Conservation (phyloP, 257 asterid species). For the Fraxinus quadrangulata region DNA sequence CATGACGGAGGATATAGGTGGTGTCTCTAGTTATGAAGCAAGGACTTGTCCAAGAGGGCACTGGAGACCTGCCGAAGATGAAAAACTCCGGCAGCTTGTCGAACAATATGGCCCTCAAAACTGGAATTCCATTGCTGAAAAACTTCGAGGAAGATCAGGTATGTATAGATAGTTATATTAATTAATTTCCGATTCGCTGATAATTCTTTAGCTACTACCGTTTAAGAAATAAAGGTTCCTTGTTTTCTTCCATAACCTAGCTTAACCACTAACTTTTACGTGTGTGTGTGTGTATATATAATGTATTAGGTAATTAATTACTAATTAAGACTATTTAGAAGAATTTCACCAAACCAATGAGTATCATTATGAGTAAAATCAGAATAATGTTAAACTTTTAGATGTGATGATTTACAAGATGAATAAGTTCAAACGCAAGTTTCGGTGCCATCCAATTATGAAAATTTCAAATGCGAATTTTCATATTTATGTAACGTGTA, state of each 20-base stretch:
- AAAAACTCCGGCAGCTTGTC: slow-evolving; percentile 75
- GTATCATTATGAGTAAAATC: background rate
- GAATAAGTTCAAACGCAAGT: no score
- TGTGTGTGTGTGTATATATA: no score
- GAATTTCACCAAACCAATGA: background rate
- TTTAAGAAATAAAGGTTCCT: slow-evolving; percentile 21
- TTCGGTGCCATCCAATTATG: no score
- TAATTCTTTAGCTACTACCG: background rate
- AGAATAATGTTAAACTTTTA: no score
- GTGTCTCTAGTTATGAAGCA: slow-evolving; percentile 47
- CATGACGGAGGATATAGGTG: slow-evolving; percentile 49
- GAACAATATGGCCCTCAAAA: slow-evolving; percentile 87
- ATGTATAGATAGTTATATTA: background rate
- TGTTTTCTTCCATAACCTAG: background rate
- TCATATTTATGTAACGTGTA: no score
- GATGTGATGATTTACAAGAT: no score
- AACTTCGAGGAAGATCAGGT: slow-evolving; percentile 97
- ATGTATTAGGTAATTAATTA: no score
- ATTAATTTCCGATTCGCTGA: background rate
- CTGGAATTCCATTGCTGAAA: slow-evolving; percentile 96
- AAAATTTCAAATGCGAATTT: no score
- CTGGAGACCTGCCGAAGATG: slow-evolving; percentile 97
- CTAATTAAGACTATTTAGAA: no score
- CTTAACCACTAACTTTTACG: background rate
- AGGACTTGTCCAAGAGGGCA: slow-evolving; percentile 82